Evolutionary conservation across 129 eudicot genomes (phyloP), one percentile per base, ranked within the genome.

Genomic region (Helianthus tuberosus): DNA sequence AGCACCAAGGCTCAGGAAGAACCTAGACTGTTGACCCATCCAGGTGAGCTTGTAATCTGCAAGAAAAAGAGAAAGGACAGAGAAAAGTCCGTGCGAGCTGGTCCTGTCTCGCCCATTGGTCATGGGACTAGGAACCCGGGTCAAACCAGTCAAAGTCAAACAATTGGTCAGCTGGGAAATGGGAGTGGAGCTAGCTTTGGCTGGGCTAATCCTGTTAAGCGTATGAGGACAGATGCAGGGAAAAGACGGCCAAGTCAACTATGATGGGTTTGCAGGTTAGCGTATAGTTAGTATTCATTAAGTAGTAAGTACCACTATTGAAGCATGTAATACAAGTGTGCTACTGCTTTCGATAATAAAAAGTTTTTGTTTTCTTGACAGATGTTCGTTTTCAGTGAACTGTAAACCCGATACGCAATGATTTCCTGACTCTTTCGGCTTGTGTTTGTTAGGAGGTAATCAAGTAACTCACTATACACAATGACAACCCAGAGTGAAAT

Each of bases 201-300:
- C 6, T 93, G 98, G 98, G 90, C 98, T 15, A 93, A 93, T 71
- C 96, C 98, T n/a, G 98, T 93, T 36, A 93, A 93, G 87, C 81
- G 82, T 51, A 80, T 88, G 95, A 80, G 98, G 75, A 89, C 96
- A 3, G 98, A 86, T 74, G 84, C 95, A 14, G 96, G 90, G 29
- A 93, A 89, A 76, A 80, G 96, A 73, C 78, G 96, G 5, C 98
- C 96, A 9, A 93, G 98, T 76, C 91, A 89, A 70, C 54, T 86
- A 36, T 89, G 83, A 88, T 3, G 16, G 15, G 65, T 29, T 57
- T 57, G 50, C 46, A 55, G 71, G 75, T 65, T 58, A 67, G 81
- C 49, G 32, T 55, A 55, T 43, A 36, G 60, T 68, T 39, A n/a
- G 51, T 44, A 53, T 71, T 66, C 27, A 55, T 55, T 36, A 50